Percentiles rank a stretch among this genome's conserved stretches.
Conservation (phyloP, 345 rosid genomes). For the Cardamine occulta region DNA sequence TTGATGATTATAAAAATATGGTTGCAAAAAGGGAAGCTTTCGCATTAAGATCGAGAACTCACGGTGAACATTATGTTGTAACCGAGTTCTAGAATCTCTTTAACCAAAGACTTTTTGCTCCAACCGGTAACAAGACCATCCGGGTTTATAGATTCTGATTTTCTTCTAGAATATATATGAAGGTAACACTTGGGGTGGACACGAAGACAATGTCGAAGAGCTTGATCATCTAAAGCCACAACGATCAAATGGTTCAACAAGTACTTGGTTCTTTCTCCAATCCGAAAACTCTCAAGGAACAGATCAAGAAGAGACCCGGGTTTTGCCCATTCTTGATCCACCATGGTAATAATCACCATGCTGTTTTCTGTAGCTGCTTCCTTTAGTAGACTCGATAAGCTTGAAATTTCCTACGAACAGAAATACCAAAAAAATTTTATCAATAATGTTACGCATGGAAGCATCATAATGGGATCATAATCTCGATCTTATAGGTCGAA, state of each 20-base stretch:
- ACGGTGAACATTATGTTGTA: constrained; percentile 56
- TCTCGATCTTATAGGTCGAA: constrained; percentile 37
- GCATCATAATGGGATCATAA: constrained; percentile 13
- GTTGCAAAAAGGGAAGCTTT: too few relatives aligned
- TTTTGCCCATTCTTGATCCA: constrained; percentile 51
- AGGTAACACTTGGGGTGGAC: constrained; percentile 52
- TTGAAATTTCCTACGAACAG: constrained; percentile 21
- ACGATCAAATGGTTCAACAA: constrained; percentile 58
- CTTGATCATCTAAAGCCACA: constrained; percentile 47
- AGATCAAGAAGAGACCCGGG: constrained; percentile 54
- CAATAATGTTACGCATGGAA: neutral
- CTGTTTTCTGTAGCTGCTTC: constrained; percentile 43
- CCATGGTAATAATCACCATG: constrained; percentile 52
- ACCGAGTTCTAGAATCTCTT: constrained; percentile 46
- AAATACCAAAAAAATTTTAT: constrained; percentile 6
- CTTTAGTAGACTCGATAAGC: constrained; percentile 42
- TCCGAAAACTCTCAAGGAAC: constrained; percentile 56
- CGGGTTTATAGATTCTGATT: neutral
- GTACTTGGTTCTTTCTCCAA: constrained; percentile 46
- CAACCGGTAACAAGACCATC: constrained; percentile 20
- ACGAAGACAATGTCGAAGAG: constrained; percentile 46
- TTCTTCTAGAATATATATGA: constrained; percentile 5
- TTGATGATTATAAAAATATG: neutral
- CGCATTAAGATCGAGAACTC: constrained; percentile 27
- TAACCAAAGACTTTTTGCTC: constrained; percentile 40